phyloP scores from a whole-genome alignment of 139 green algal species.

The Closterium sp. region DNA sequence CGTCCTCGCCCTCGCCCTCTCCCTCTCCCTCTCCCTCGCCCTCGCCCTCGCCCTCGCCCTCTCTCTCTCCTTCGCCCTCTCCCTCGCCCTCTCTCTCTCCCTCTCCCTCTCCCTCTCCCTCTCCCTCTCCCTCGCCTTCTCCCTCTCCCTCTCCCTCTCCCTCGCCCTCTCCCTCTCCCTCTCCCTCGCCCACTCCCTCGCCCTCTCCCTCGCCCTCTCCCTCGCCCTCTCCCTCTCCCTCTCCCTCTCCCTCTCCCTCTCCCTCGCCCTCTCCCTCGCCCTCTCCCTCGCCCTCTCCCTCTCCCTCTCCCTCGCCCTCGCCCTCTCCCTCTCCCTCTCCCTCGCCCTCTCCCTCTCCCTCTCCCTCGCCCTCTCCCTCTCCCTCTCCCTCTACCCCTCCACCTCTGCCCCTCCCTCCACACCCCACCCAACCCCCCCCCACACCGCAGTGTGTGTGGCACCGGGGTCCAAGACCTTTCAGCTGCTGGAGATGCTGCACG shows the following conservation, averaged over 20 bases:
- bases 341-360: neutral
- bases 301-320: neutral
- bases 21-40: neutral
- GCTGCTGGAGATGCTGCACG: constrained; percentile 84
- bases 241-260: neutral
- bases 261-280: neutral
- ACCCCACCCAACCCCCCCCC: neutral
- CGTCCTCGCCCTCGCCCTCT: neutral
- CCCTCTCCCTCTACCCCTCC: neutral
- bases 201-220: neutral
- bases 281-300: neutral
- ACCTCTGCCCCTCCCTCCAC: neutral
- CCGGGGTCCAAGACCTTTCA: constrained; percentile 94
- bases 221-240: neutral
- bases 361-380: neutral
- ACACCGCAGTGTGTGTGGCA: constrained; percentile 78
- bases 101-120: neutral
- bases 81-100: neutral
- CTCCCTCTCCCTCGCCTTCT: neutral
- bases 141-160: neutral
- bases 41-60: neutral
- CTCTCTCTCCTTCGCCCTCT: neutral
- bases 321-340: neutral
- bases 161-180: neutral
- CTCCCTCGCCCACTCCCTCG: neutral